Evolutionary conservation across 371 early-diverging fungal species (phyloP).

Genomic region (Funneliformis caledonium): DNA sequence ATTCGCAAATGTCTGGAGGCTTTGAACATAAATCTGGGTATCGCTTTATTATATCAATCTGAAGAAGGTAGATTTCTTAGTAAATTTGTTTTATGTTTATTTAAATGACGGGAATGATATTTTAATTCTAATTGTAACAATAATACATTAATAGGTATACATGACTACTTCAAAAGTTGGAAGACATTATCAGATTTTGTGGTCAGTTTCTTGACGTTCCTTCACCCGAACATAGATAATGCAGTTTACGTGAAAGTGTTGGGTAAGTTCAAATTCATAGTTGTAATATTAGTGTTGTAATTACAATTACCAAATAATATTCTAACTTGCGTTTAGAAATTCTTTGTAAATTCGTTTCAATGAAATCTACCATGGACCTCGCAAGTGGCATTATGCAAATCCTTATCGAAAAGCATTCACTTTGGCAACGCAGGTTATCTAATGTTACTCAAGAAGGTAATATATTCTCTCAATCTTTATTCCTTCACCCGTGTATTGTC

Average conservation of each 20-base stretch:
- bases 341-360: conserved; percentile 20
- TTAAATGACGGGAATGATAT: neutral
- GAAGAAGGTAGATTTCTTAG: conserved; percentile 28
- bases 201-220: neutral
- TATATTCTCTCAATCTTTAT: neutral
- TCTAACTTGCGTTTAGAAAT: neutral
- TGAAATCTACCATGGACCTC: conserved; percentile 2
- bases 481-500: neutral
- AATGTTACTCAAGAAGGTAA: conserved; percentile 26
- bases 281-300: neutral
- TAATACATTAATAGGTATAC: neutral
- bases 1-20: conserved; percentile 32
- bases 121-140: neutral
- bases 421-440: conserved; percentile 22
- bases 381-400: neutral
- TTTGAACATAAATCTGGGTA: conserved; percentile 5
- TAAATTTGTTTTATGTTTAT: neutral
- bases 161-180: conserved; percentile 27
- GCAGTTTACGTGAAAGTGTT: conserved; percentile 4
- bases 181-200: conserved; percentile 11
- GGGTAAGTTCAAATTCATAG: conserved; percentile 2
- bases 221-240: conserved; percentile 34
- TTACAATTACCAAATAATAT: neutral
- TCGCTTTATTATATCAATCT: conserved; percentile 6
- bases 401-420: conserved; percentile 16